Base-by-base conservation (phyloP, 495 filamentous ascomycete species). In the Chaetomium fimeti region DNA sequence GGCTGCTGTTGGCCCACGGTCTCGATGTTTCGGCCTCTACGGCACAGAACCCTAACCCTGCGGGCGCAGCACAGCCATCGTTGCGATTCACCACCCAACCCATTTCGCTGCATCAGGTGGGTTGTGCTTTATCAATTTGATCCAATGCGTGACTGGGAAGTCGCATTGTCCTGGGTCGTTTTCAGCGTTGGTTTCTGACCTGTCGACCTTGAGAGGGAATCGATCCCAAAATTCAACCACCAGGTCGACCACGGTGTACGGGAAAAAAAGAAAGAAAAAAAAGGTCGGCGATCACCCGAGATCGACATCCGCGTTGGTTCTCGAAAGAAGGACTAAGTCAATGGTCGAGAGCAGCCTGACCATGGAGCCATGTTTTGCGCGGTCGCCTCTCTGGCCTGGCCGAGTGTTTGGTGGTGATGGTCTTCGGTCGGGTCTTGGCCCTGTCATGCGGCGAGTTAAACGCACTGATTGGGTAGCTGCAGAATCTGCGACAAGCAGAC, bases 41-140 rank as follows among this genome's bases (percentile, higher is more conserved):
- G 20, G 58, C 27, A 16, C 45, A n/a, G 28, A 60, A 61, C 58
- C 58, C 58, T 61, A 61, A 60, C 57, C 57, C 57, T 60, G 11
- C 12, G 40, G 15, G 15, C 40, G 40, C 40, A 43, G 15, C 40
- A 43, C 2, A 43, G 9, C 9, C 5, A 43, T 43, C 5, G 40
- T 11, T 43, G 40, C 40, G 11, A 11, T 13, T 9, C 12, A 2
- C 5, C 9, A 40, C 9, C 9, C 32, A 9, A 36, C n/a, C n/a
- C n/a, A n/a, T n/a, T n/a, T n/a, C n/a, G n/a, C n/a, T n/a, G n/a
- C n/a, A n/a, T n/a, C n/a, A n/a, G n/a, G n/a, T n/a, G n/a, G n/a
- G n/a, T n/a, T n/a, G n/a, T 3, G 29, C 3, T 32, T 32, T 7
- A 32, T 32, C 29, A 32, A 32, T 32, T 32, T 32, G 29, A 32